Evolutionary conservation across 202 grass and related monocot genomes (phyloP).

Genomic region (Panicum virgatum): DNA sequence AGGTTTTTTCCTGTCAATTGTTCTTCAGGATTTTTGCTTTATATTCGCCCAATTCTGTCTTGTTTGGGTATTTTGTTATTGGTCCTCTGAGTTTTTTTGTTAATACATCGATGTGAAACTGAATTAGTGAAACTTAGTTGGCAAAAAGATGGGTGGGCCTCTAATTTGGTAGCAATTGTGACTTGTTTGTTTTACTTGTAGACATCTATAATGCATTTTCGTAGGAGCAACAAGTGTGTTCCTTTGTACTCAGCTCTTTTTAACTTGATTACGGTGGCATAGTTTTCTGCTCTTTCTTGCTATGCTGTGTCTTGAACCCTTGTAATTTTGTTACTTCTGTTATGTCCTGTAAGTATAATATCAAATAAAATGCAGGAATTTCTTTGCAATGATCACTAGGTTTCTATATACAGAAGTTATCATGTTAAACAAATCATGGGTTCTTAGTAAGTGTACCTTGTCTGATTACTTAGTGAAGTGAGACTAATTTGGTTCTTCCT

Average conservation of each 20-base stretch:
- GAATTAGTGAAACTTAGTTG: neutral
- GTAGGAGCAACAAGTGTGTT: neutral
- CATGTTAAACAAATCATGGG: neutral
- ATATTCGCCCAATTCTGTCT: neutral
- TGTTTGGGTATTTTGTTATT: neutral
- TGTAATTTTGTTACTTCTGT: neutral
- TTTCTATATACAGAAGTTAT: neutral
- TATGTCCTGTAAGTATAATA: neutral
- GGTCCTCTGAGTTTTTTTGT: neutral
- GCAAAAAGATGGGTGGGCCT: neutral
- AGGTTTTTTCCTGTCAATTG: neutral
- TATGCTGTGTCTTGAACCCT: neutral
- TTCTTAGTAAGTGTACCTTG: neutral
- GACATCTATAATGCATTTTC: neutral
- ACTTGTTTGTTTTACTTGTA: neutral
- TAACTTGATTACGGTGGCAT: neutral
- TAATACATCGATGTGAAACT: neutral
- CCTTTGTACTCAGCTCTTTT: neutral
- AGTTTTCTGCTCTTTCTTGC: neutral
- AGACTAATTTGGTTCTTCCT: neutral
- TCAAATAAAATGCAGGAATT: neutral
- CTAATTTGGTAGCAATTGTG: neutral
- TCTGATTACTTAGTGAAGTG: neutral
- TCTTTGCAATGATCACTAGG: neutral
- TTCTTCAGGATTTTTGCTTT: neutral